Evolutionary conservation across 768 basidiomycete species (phyloP), one percentile per base, ranked within the genome.

Genomic region (Chalciporus piperatus): DNA sequence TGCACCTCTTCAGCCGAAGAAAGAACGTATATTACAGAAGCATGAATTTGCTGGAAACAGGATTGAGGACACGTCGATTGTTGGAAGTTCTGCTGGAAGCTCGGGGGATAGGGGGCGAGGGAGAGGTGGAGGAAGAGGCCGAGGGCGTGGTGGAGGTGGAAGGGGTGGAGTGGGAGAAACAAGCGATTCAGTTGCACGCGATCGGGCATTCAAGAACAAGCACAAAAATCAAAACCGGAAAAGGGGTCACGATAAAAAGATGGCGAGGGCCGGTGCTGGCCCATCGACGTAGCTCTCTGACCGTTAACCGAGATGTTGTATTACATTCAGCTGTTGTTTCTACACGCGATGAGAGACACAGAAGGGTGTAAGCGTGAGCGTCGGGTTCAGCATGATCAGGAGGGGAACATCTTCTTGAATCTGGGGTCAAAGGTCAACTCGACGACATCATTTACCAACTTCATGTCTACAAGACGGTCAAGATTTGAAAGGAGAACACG

Each of bases 221-320:
- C 81, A 87, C 59, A 91, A 87, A 69, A 93, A 92, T 60, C 84
- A 83, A 61, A 77, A 84, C 54, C 76, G 92, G 28, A 92, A 89
- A 67, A 73, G 89, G 47, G 94, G 91, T 0, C 88, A 91, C 61
- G 94, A 94, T 67, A 89, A 84, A 70, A 97, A 97, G 74, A 84
- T 95, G 88, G 77, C 81, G 10, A 79, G 75, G 52, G 81, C 74
- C 50, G 88, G 82, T 11, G 75, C 57, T 12, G 78, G 74, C 16
- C 71, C 72, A 37, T 59, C 70, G 10, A 39, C 38, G 19, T 68
- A 41, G 35, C 28, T 14, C 17, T 32, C 33, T 5, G 35, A 17
- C 35, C 17, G 8, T 19, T 16, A 39, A 37, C 8, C 16, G 16
- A 37, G 3, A 37, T 16, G 5, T 10, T 16, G 35, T 37, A 37